Evolutionary conservation across 306 rosid genomes (phyloP), one percentile per base, ranked within the genome.

Genomic region (Castanea mollissima): DNA sequence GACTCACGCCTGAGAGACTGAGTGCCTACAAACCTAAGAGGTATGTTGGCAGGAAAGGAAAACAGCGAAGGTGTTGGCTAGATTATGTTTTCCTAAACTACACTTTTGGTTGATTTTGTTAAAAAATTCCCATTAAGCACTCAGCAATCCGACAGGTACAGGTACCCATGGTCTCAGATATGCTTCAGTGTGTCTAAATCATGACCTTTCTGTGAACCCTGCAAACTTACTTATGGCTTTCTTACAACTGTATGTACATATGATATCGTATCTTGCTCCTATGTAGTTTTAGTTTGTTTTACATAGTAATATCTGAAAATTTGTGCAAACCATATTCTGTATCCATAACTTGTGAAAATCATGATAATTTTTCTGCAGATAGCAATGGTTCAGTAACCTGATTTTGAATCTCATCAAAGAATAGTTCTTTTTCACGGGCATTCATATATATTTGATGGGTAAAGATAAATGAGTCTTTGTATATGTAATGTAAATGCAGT

Each of bases 41-140:
- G 71, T 91, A 88, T 76, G 82, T 89, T 71, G 89, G 93, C 49
- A 88, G 62, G 92, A 86, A 84, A 59, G 97, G 90, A 23, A 82
- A 81, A 78, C 76, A 82, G 65, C 91, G 93, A 1, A 70, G 38
- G 0, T 88, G 83, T 81, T 87, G 67, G 21, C 86, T 93, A 38
- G 91, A 93, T 79, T 89, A 82, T 81, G 85, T 93, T 46, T 93
- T 91, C 80, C 78, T 93, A 62, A 91, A 91, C 78, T 91, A 88
- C 78, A 93, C 94, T 20, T 93, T 91, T 78, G 93, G 92, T 5
- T 88, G 44, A 79, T 91, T 85, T 85, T 74, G 75, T 79, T 81
- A 80, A 74, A 46, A 74, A 18, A 81, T 93, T 81, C 97, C 97
- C 72, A 82, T 87, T 83, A 88, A 85, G 71, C 85, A 80, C 76